Conservation (phyloP, 164 flowering plant genomes). For the Vitis rupestris region DNA sequence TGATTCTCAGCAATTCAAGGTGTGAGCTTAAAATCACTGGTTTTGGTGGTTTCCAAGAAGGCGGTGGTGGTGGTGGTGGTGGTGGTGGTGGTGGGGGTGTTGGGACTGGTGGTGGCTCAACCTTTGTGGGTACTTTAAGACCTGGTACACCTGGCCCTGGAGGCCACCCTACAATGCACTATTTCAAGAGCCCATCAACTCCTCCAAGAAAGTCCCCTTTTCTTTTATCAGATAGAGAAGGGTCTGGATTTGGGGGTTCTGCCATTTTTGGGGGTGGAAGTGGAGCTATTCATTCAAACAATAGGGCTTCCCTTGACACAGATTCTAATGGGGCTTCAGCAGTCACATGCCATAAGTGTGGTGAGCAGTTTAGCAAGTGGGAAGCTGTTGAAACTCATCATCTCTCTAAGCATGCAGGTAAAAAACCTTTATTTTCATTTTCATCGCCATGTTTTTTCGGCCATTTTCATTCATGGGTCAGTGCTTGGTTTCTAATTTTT, state of each 20-base stretch:
- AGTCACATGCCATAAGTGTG: constrained; percentile 80
- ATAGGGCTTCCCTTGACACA: constrained; percentile 36
- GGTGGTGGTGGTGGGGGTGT: constrained; percentile 4
- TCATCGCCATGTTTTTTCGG: neutral
- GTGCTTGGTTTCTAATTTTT: neutral
- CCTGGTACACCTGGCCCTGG: constrained; percentile 98
- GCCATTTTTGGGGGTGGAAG: constrained; percentile 17
- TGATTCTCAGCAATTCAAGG: constrained; percentile 72
- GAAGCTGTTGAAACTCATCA: constrained; percentile 91
- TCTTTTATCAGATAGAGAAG: constrained; percentile 37
- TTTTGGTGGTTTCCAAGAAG: constrained; percentile 41
- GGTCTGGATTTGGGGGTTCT: constrained; percentile 39
- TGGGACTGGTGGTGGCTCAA: constrained; percentile 33
- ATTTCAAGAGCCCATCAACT: constrained; percentile 40
- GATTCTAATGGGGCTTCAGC: constrained; percentile 44
- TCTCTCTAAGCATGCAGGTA: constrained; percentile 95
- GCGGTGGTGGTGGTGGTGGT: constrained; percentile 16
- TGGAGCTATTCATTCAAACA: constrained; percentile 19
- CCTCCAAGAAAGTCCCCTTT: constrained; percentile 47
- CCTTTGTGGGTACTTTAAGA: constrained; percentile 77
- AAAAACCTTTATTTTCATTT: constrained; percentile 7
- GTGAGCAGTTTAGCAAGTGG: constrained; percentile 79
- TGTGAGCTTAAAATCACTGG: constrained; percentile 92
- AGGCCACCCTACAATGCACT: constrained; percentile 63
- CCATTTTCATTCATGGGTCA: neutral